These are phyloP conservation scores for Xylaria multiplex DNA, from an alignment of 2,329 filamentous ascomycete genomes.

Conservation along the genomic window DNA sequence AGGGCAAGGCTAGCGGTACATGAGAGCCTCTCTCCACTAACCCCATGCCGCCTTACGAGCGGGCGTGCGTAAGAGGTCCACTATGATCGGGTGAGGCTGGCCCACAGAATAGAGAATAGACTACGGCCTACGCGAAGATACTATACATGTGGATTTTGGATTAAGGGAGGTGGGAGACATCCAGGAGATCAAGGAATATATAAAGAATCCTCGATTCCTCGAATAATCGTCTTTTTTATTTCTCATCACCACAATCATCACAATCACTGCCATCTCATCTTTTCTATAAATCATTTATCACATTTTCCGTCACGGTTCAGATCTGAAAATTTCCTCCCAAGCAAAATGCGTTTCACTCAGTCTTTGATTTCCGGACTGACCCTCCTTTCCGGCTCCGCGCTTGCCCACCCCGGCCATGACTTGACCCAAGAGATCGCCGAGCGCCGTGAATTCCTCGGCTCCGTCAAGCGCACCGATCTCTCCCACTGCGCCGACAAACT, in stretches of 20 bases:
- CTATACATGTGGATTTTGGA: neutral
- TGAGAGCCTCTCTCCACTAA: conserved; percentile 8
- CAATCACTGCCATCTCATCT: conserved; percentile 12
- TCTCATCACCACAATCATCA: conserved; percentile 12
- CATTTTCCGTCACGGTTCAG: neutral
- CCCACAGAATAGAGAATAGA: conserved; percentile 7
- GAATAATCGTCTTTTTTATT: conserved; percentile 7
- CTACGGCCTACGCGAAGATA: conserved; percentile 5
- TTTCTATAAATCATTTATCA: neutral
- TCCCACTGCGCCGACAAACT: conserved; percentile 59
- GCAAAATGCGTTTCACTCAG: conserved; percentile 44
- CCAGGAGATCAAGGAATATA: conserved; percentile 6
- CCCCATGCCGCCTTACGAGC: conserved; percentile 13
- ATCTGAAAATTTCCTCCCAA: neutral
- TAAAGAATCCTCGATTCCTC: conserved; percentile 16
- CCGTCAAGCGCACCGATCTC: conserved; percentile 55
- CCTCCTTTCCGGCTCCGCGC: conserved; percentile 34
- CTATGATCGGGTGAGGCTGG: neutral
- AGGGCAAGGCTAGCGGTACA: conserved; percentile 4
- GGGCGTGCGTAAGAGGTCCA: conserved; percentile 18
- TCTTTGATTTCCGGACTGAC: conserved; percentile 39
- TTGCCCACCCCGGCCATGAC: conserved; percentile 62
- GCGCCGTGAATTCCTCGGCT: conserved; percentile 58
- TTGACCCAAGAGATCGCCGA: conserved; percentile 59
- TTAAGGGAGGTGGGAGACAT: neutral